phyloP scores from a whole-genome alignment of 164 flowering plant species.

The Macadamia tetraphylla region DNA sequence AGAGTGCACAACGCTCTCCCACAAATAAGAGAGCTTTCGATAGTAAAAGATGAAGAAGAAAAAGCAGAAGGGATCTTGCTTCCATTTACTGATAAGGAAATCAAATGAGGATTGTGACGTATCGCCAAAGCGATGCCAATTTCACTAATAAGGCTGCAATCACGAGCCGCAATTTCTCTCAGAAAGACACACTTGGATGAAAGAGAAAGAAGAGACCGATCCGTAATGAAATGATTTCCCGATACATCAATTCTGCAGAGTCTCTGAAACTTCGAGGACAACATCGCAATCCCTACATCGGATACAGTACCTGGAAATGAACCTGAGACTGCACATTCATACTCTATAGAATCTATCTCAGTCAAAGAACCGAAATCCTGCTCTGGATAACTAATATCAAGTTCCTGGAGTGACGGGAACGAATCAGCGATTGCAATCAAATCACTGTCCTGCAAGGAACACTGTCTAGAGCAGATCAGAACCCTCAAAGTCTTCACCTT shows the following conservation, averaged over 20 bases:
- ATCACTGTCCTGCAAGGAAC: slow-evolving; percentile 23
- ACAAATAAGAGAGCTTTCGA: too few relatives aligned
- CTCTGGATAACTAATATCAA: slow-evolving; percentile 49
- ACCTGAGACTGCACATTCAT: background rate
- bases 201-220: slow-evolving; percentile 19
- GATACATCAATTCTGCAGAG: slow-evolving; percentile 41
- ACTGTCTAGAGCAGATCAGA: slow-evolving; percentile 27
- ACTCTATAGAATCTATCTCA: background rate
- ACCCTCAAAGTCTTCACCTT: slow-evolving; percentile 26
- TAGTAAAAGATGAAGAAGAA: too few relatives aligned
- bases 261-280: slow-evolving; percentile 26
- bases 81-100: too few relatives aligned
- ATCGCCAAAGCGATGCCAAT: too few relatives aligned
- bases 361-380: background rate
- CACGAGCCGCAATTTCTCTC: too few relatives aligned
- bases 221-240: slow-evolving; percentile 41
- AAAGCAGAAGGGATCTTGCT: too few relatives aligned
- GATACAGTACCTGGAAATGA: slow-evolving; percentile 17
- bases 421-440: slow-evolving; percentile 27
- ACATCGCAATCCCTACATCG: slow-evolving; percentile 34
- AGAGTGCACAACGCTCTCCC: slow-evolving; percentile 19
- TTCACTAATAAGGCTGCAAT: too few relatives aligned
- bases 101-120: too few relatives aligned
- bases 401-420: slow-evolving; percentile 39
- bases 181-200: too few relatives aligned